Percentiles rank a stretch among this genome's conserved stretches.
Evolutionary conservation across 345 rosid species (phyloP).

Genomic region (Eucalyptus marginata): DNA sequence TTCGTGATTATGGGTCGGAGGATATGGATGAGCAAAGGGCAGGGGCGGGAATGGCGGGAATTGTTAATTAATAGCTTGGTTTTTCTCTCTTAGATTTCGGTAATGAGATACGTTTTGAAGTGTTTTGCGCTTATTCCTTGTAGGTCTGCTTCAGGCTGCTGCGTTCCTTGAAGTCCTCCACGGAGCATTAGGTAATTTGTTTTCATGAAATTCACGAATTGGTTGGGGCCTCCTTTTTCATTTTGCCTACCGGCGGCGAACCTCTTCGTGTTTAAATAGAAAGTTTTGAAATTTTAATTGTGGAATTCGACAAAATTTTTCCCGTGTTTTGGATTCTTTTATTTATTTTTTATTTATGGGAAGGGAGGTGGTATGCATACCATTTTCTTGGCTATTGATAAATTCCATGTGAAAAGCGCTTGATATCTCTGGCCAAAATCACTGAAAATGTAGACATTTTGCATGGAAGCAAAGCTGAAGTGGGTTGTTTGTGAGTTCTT

Average conservation of each 20-base stretch:
- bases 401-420: background rate
- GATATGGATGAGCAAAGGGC: background rate
- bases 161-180: slow-evolving; percentile 72
- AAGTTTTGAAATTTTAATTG: background rate
- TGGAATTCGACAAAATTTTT: background rate
- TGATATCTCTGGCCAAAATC: background rate
- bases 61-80: background rate
- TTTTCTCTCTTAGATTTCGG: background rate
- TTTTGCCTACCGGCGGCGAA: background rate
- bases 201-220: background rate
- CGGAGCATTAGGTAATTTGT: slow-evolving; percentile 55
- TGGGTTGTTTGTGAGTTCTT: background rate
- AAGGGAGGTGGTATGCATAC: background rate
- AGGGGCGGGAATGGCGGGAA: background rate
- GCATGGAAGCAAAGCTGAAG: background rate
- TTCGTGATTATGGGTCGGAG: background rate
- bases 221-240: background rate
- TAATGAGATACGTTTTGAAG: background rate
- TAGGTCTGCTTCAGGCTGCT: slow-evolving; percentile 20
- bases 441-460: background rate
- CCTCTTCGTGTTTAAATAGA: background rate
- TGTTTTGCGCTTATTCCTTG: background rate
- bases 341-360: no score
- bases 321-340: rapidly evolving
- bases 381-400: background rate